Conservation (phyloP, 371 early-diverging fungal species). For the Paraphysoderma sedebokerense region DNA sequence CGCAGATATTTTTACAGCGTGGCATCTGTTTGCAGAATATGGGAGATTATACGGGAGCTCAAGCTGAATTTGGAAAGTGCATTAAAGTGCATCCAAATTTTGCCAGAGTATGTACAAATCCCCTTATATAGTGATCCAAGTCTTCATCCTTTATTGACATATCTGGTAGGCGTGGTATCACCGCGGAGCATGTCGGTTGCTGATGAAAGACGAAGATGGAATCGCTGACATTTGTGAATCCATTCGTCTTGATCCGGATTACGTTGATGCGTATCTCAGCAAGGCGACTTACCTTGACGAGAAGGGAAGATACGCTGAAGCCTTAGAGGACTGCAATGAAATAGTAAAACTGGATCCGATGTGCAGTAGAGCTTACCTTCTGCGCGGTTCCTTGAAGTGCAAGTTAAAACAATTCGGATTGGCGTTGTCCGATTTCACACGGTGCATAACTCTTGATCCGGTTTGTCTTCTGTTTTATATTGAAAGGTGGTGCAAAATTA, state of each 20-base stretch:
- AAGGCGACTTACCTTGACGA: slow-evolving; percentile 16
- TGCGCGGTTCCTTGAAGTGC: slow-evolving; percentile 23
- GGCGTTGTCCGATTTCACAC: slow-evolving; percentile 23
- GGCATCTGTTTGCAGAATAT: slow-evolving; percentile 25
- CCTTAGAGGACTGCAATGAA: slow-evolving; percentile 27
- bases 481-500: background rate
- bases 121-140: no score
- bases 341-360: slow-evolving; percentile 25
- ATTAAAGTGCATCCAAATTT: slow-evolving; percentile 14
- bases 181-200: slow-evolving; percentile 22
- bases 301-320: slow-evolving; percentile 16
- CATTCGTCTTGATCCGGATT: slow-evolving; percentile 1
- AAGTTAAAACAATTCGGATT: slow-evolving; percentile 14
- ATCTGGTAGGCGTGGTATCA: slow-evolving; percentile 26
- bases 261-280: slow-evolving; percentile 26
- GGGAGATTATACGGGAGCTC: slow-evolving; percentile 15
- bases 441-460: slow-evolving; percentile 18
- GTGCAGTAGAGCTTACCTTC: slow-evolving; percentile 19
- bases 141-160: background rate
- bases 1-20: slow-evolving; percentile 21
- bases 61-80: slow-evolving; percentile 17
- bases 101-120: slow-evolving; percentile 10
- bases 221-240: slow-evolving; percentile 12
- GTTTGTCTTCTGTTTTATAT: slow-evolving; percentile 5
- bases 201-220: slow-evolving; percentile 11